Evolutionary conservation across 78 protist genomes (phyloP).

Genomic region (Tieghemostelium lacteum): DNA sequence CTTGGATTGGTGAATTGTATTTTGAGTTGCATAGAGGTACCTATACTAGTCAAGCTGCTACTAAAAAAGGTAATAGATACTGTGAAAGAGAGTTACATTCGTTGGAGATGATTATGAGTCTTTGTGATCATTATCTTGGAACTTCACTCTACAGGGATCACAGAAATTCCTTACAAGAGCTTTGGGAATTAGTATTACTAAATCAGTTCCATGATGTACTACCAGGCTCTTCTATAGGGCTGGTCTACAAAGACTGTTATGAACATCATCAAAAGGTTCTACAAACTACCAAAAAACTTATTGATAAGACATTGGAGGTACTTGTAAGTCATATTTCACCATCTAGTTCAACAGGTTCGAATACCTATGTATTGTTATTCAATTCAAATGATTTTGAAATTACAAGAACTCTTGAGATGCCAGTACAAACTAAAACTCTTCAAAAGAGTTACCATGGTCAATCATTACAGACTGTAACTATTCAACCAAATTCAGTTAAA

Average conservation of each 20-base stretch:
- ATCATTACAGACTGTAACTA: constrained; percentile 14
- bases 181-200: constrained; percentile 82
- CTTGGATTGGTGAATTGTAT: constrained; percentile 87
- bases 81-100: constrained; percentile 77
- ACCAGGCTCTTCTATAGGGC: constrained; percentile 86
- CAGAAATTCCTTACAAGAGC: constrained; percentile 14
- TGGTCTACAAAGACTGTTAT: constrained; percentile 68
- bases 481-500: constrained; percentile 38
- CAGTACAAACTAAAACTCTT: not conserved
- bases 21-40: constrained; percentile 93
- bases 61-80: constrained; percentile 79
- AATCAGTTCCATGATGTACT: constrained; percentile 92
- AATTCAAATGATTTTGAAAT: constrained; percentile 40
- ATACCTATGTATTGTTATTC: constrained; percentile 6
- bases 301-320: not conserved
- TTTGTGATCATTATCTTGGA: not conserved
- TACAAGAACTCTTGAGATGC: constrained; percentile 25
- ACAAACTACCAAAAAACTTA: not conserved
- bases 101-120: constrained; percentile 47
- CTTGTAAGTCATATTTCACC: not conserved
- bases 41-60: constrained; percentile 85
- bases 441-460: constrained; percentile 34
- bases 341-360: not conserved
- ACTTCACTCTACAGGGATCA: not conserved
- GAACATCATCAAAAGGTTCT: constrained; percentile 55